Conservation (phyloP, 2,329 filamentous ascomycete species). For the Sclerotinia nivalis region DNA sequence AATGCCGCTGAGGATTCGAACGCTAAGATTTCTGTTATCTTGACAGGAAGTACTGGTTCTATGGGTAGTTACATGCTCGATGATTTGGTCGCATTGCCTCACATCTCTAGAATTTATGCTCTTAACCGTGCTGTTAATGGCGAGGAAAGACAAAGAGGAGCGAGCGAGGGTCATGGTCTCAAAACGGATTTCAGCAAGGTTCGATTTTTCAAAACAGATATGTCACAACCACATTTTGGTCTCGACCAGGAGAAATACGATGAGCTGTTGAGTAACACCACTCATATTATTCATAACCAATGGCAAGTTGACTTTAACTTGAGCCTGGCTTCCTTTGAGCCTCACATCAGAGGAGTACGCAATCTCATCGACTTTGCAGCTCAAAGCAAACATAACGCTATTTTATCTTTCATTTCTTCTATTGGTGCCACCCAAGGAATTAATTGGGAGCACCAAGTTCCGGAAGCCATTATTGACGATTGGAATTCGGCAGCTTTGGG, state of each 20-base stretch:
- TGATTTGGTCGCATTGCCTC: constrained; percentile 38
- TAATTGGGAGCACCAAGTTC: constrained; percentile 36
- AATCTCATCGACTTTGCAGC: constrained; percentile 42
- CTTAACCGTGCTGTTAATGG: constrained; percentile 47
- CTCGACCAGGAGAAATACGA: constrained; percentile 40
- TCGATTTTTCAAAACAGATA: constrained; percentile 52
- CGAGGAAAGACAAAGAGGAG: constrained; percentile 24
- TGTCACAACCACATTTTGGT: constrained; percentile 50
- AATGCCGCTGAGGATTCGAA: neutral
- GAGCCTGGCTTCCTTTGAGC: constrained; percentile 42
- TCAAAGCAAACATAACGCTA: constrained; percentile 27
- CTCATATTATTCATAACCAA: constrained; percentile 30
- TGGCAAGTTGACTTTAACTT: constrained; percentile 47
- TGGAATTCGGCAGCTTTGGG: constrained; percentile 38
- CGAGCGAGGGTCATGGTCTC: constrained; percentile 45
- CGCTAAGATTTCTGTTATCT: constrained; percentile 36
- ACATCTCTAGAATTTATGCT: constrained; percentile 48
- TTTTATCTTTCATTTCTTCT: constrained; percentile 37
- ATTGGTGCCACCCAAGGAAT: constrained; percentile 28
- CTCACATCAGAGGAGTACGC: constrained; percentile 44
- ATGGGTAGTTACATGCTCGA: constrained; percentile 52
- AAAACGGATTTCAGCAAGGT: constrained; percentile 44
- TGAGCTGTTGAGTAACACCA: constrained; percentile 29
- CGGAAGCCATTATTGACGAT: constrained; percentile 43
- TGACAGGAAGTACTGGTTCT: constrained; percentile 53